A percentile compares a stretch with the other conserved stretches of the same genome.
Conservation (phyloP, 345 rosid species). For the Eucalyptus sideroxylon region DNA sequence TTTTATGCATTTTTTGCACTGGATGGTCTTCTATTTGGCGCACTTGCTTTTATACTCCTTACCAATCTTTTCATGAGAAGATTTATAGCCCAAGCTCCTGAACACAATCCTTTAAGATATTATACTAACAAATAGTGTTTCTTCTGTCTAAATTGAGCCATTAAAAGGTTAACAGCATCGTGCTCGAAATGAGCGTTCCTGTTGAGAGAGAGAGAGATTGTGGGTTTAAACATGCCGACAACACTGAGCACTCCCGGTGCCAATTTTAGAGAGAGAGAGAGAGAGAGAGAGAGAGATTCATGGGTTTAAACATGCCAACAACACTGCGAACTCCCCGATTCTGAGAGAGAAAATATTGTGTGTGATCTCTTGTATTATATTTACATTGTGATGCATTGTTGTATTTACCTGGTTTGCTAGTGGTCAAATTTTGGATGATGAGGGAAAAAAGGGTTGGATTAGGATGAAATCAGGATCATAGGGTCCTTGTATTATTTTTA, state of each 20-base stretch:
- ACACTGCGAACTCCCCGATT: background rate
- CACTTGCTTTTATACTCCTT: background rate
- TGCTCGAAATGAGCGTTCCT: background rate
- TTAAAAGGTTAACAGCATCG: background rate
- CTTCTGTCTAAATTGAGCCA: background rate
- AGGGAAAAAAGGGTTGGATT: background rate
- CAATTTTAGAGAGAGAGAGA: background rate
- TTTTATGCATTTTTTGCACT: background rate
- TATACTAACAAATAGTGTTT: background rate
- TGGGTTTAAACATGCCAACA: background rate
- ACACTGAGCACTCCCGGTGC: background rate
- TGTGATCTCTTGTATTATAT: background rate
- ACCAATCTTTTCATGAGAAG: background rate
- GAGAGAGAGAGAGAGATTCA: background rate
- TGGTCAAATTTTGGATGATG: background rate
- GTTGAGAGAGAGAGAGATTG: background rate
- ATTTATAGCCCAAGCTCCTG: background rate
- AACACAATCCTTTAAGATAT: background rate
- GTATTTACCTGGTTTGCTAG: background rate
- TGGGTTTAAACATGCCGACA: too few species aligned
- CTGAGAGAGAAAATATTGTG: background rate
- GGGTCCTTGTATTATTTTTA: slow-evolving; percentile 1
- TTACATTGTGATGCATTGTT: background rate
- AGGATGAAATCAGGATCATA: slow-evolving; percentile 12
- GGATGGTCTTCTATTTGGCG: background rate